Evolutionary conservation across 2,329 filamentous ascomycete species (phyloP).

Genomic region (Stagonosporopsis cucurbitacearum): DNA sequence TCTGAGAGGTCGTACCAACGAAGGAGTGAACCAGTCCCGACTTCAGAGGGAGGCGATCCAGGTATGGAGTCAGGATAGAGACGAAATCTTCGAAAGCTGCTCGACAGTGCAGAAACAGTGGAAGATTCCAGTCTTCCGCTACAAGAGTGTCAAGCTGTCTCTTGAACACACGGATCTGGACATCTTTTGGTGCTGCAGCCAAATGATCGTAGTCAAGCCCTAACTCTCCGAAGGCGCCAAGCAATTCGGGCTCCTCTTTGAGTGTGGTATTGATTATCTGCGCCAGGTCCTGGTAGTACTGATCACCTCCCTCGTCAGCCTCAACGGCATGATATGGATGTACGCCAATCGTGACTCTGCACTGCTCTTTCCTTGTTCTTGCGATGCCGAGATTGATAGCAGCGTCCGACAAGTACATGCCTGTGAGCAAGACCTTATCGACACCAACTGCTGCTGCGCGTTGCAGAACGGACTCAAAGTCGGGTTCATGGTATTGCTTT

Average conservation of each 20-base stretch:
- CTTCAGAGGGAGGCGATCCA: slow-evolving; percentile 43
- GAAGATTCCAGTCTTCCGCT: slow-evolving; percentile 42
- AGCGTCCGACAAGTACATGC: slow-evolving; percentile 53
- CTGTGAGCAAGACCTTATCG: slow-evolving; percentile 48
- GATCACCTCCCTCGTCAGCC: slow-evolving; percentile 43
- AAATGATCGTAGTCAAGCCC: slow-evolving; percentile 60
- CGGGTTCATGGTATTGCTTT: slow-evolving; percentile 57
- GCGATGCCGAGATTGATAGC: slow-evolving; percentile 36
- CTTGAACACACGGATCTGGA: slow-evolving; percentile 51
- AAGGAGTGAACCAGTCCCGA: slow-evolving; percentile 52
- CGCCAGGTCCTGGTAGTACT: slow-evolving; percentile 36
- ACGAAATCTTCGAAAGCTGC: slow-evolving; percentile 55
- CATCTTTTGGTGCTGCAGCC: slow-evolving; percentile 51
- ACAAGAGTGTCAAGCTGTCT: slow-evolving; percentile 53
- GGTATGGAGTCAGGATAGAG: slow-evolving; percentile 50
- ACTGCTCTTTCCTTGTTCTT: slow-evolving; percentile 32
- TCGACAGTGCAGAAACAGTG: slow-evolving; percentile 54
- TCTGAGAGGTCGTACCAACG: slow-evolving; percentile 50
- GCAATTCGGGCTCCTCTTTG: slow-evolving; percentile 21
- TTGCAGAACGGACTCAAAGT: slow-evolving; percentile 53
- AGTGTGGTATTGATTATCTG: slow-evolving; percentile 29
- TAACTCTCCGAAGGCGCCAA: slow-evolving; percentile 59
- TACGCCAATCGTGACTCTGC: slow-evolving; percentile 57
- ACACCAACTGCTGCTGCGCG: slow-evolving; percentile 53
- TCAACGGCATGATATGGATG: slow-evolving; percentile 60